phyloP scores from a whole-genome alignment of 768 basidiomycete genomes.

The Pisolithus microcarpus region DNA sequence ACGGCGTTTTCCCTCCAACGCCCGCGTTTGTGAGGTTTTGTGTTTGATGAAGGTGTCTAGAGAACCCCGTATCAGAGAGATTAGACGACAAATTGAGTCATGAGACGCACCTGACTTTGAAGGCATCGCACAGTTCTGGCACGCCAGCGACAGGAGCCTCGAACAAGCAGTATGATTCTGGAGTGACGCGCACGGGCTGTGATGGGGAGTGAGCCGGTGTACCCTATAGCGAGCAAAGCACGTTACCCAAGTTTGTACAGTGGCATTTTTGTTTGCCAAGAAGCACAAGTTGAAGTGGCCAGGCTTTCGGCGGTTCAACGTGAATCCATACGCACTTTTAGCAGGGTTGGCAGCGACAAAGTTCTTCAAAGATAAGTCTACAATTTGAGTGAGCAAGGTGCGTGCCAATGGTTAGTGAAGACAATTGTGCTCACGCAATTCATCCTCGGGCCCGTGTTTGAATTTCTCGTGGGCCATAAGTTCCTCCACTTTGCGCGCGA shows the following conservation, averaged over 20 bases:
- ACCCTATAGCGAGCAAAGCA: neutral
- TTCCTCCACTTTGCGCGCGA: conserved; percentile 89
- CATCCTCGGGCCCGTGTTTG: conserved; percentile 80
- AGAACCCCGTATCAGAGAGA: conserved; percentile 4
- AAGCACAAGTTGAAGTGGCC: conserved; percentile 94
- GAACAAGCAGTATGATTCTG: conserved; percentile 84
- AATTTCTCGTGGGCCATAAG: conserved; percentile 94
- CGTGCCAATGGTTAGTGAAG: neutral
- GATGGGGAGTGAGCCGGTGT: conserved; percentile 2
- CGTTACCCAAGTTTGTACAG: conserved; percentile 84
- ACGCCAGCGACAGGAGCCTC: conserved; percentile 88
- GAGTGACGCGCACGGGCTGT: conserved; percentile 80
- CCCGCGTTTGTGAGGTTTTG: conserved; percentile 47
- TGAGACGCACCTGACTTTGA: conserved; percentile 72
- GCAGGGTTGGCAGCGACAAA: conserved; percentile 90
- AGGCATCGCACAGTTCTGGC: conserved; percentile 91
- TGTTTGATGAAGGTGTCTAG: conserved; percentile 74
- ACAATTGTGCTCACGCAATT: conserved; percentile 65
- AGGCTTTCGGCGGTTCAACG: conserved; percentile 78
- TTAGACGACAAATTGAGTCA: neutral
- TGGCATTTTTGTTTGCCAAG: conserved; percentile 83
- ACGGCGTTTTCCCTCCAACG: conserved; percentile 73
- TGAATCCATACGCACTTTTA: conserved; percentile 94
- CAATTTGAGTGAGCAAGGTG: neutral
- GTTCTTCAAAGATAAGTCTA: conserved; percentile 84